These are phyloP conservation scores for Pseudogymnoascus sp. DNA, from an alignment of 2,329 filamentous ascomycete genomes.

Conservation along the genomic window DNA sequence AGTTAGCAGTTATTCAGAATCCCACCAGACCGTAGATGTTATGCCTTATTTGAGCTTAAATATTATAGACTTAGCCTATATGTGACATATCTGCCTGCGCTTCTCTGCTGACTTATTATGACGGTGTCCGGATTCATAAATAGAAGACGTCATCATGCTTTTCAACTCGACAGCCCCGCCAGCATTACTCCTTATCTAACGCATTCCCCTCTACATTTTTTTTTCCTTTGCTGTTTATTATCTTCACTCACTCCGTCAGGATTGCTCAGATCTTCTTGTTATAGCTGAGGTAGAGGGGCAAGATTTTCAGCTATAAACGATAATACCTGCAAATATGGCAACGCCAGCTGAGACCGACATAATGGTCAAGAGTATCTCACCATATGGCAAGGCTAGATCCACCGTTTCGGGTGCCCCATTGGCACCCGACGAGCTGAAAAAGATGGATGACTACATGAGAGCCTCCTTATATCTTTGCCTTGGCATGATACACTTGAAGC, in stretches of 20 bases:
- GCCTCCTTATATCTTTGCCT: conserved; percentile 67
- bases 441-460: conserved; percentile 65
- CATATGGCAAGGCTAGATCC: conserved; percentile 58
- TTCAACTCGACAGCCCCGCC: background rate
- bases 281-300: too few species aligned
- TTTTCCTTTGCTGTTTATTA: background rate
- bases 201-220: background rate
- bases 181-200: background rate
- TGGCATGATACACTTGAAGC: conserved; percentile 71
- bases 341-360: conserved; percentile 20
- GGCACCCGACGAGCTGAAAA: conserved; percentile 55
- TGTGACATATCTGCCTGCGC: background rate
- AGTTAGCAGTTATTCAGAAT: background rate
- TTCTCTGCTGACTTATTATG: background rate
- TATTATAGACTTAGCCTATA: background rate
- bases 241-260: background rate
- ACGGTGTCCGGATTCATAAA: background rate
- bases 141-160: background rate
- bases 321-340: background rate
- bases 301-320: background rate
- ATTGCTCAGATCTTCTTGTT: background rate
- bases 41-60: background rate
- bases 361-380: conserved; percentile 48
- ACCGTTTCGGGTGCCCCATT: conserved; percentile 56
- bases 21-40: background rate